These are phyloP conservation scores for Backusella morwellensis DNA, from an alignment of 192 early-diverging fungal species.

Conservation along the genomic window DNA sequence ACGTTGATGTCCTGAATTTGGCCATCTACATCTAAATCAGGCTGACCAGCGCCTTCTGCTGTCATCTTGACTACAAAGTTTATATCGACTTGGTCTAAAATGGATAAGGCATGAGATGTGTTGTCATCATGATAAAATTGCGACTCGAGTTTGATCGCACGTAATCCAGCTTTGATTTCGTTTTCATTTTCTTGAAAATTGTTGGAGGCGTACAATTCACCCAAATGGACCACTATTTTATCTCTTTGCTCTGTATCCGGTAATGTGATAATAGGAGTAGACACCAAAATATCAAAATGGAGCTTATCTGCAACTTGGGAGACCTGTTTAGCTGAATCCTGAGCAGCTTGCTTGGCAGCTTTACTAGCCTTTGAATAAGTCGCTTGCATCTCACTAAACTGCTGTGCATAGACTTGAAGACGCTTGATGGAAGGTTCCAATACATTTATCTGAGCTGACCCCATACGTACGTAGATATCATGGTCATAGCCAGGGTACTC, in stretches of 20 bases:
- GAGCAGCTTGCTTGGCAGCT: constrained; percentile 62
- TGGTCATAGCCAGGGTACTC: constrained; percentile 74
- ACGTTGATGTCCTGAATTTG: constrained; percentile 73
- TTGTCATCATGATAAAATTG: constrained; percentile 41
- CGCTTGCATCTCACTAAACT: constrained; percentile 71
- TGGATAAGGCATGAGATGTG: constrained; percentile 50
- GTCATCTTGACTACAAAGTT: constrained; percentile 55
- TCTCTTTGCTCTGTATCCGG: constrained; percentile 51
- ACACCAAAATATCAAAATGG: constrained; percentile 71
- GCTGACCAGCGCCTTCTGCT: constrained; percentile 27
- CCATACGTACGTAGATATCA: constrained; percentile 56
- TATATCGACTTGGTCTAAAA: constrained; percentile 85
- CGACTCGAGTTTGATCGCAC: constrained; percentile 54
- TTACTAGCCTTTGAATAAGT: constrained; percentile 83
- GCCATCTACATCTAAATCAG: constrained; percentile 46
- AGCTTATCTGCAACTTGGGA: constrained; percentile 61
- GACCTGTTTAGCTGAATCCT: constrained; percentile 58
- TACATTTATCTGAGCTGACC: constrained; percentile 67
- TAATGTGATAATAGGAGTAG: constrained; percentile 72
- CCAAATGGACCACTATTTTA: constrained; percentile 60
- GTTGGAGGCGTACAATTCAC: constrained; percentile 75
- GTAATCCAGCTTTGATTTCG: constrained; percentile 57
- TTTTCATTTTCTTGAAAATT: constrained; percentile 61
- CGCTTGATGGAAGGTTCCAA: constrained; percentile 69
- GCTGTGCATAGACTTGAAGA: constrained; percentile 50